A percentile compares a stretch with the other conserved stretches of the same genome.
Conservation (phyloP, 352 stramenopile species). For the Globisporangium cystogenes region DNA sequence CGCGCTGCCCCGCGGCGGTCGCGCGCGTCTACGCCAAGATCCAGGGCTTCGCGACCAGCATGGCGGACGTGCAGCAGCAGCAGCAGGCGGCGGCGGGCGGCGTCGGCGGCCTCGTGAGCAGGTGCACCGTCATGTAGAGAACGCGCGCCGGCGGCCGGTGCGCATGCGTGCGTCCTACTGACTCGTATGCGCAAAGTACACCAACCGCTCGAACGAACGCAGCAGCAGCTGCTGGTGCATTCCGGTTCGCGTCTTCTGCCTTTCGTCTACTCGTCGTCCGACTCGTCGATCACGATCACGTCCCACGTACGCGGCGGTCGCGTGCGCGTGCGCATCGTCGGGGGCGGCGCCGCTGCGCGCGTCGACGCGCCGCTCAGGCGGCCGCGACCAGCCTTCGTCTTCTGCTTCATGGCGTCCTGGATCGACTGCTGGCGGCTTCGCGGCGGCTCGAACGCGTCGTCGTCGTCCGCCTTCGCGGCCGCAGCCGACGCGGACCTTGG, state of each 20-base stretch:
- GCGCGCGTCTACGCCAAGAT: conserved; percentile 59
- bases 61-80: conserved; percentile 49
- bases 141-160: neutral
- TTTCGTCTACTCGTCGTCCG: conserved; percentile 24
- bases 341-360: neutral
- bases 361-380: neutral
- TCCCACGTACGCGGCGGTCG: conserved; percentile 43
- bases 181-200: no score
- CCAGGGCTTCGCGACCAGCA: conserved; percentile 58
- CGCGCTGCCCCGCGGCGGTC: conserved; percentile 57
- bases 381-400: neutral
- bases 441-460: conserved; percentile 6
- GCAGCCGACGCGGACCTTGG: neutral
- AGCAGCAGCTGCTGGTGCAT: neutral
- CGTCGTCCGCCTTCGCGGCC: conserved; percentile 2
- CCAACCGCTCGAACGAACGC: no score
- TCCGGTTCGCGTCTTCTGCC: neutral
- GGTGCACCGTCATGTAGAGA: conserved; percentile 73
- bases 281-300: conserved; percentile 80
- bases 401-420: conserved; percentile 13
- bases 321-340: conserved; percentile 18
- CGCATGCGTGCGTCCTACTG: no score
- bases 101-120: conserved; percentile 30
- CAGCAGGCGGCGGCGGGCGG: conserved; percentile 25
- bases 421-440: conserved; percentile 22